A percentile compares a stretch with the other conserved stretches of the same genome.
Conservation (phyloP, 2,329 filamentous ascomycete genomes). For the Blastomyces gilchristii region DNA sequence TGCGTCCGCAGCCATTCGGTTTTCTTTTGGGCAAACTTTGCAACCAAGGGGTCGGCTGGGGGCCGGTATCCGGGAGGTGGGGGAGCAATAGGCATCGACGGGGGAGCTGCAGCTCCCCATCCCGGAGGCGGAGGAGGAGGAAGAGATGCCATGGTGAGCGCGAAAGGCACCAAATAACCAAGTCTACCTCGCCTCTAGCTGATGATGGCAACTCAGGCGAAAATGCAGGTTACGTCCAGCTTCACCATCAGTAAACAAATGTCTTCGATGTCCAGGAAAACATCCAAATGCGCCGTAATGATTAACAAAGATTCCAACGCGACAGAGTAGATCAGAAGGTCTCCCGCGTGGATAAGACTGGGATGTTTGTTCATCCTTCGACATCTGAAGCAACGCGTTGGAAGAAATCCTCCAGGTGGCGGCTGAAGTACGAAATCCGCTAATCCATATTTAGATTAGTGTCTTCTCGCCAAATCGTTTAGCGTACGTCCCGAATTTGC, state of each 20-base stretch:
- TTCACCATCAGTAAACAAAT: slow-evolving; percentile 9
- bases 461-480: slow-evolving; percentile 30
- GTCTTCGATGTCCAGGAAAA: background rate
- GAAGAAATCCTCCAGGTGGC: slow-evolving; percentile 25
- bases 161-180: slow-evolving; percentile 1
- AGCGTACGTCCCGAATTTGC: slow-evolving; percentile 29
- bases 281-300: background rate
- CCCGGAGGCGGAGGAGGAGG: slow-evolving; percentile 60
- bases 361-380: background rate
- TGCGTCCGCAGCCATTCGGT: slow-evolving; percentile 93
- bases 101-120: slow-evolving; percentile 46
- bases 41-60: slow-evolving; percentile 67
- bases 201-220: slow-evolving; percentile 1
- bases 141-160: slow-evolving; percentile 45
- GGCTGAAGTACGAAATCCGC: slow-evolving; percentile 19
- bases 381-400: slow-evolving; percentile 12
- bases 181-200: slow-evolving; percentile 3
- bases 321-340: background rate
- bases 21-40: slow-evolving; percentile 97
- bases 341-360: background rate
- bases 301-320: background rate
- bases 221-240: slow-evolving; percentile 7
- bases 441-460: slow-evolving; percentile 24
- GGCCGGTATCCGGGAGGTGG: slow-evolving; percentile 80
- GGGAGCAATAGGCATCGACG: slow-evolving; percentile 50